Evolutionary conservation across 1,284 basidiomycete genomes (phyloP).

Genomic region (Clitocybe nebularis): DNA sequence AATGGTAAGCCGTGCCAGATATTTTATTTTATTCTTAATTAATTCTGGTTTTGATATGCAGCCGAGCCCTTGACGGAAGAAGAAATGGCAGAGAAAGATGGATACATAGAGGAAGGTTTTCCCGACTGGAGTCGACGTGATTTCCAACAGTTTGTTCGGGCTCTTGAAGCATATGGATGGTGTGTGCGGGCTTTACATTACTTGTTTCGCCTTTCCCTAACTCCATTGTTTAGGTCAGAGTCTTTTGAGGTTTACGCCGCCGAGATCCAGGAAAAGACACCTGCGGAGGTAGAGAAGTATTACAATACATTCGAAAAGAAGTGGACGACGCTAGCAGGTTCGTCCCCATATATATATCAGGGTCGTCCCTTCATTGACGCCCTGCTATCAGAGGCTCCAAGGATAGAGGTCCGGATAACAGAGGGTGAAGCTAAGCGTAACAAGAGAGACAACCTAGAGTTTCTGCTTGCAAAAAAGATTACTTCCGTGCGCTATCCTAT

Average conservation of each 20-base stretch:
- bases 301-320: slow-evolving; percentile 88
- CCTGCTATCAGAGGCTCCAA: slow-evolving; percentile 63
- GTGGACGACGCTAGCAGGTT: slow-evolving; percentile 82
- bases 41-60: slow-evolving; percentile 22
- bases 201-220: too few species aligned
- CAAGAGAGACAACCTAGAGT: slow-evolving; percentile 83
- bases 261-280: slow-evolving; percentile 86
- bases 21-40: neutral
- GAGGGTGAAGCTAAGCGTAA: slow-evolving; percentile 85
- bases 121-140: slow-evolving; percentile 89
- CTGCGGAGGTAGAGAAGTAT: slow-evolving; percentile 81
- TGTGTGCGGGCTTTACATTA: too few species aligned
- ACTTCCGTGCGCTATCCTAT: slow-evolving; percentile 81
- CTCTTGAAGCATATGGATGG: slow-evolving; percentile 87
- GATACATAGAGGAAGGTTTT: slow-evolving; percentile 78
- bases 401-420: slow-evolving; percentile 75
- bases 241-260: slow-evolving; percentile 74
- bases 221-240: slow-evolving; percentile 49
- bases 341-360: slow-evolving; percentile 17
- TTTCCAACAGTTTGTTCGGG: slow-evolving; percentile 87
- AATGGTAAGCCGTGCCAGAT: slow-evolving; percentile 47
- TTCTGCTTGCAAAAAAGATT: slow-evolving; percentile 77
- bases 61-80: slow-evolving; percentile 88
- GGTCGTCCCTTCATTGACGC: neutral
- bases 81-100: slow-evolving; percentile 78